Conservation (phyloP, 176 grass and related monocot genomes). For the Themeda triandra region DNA sequence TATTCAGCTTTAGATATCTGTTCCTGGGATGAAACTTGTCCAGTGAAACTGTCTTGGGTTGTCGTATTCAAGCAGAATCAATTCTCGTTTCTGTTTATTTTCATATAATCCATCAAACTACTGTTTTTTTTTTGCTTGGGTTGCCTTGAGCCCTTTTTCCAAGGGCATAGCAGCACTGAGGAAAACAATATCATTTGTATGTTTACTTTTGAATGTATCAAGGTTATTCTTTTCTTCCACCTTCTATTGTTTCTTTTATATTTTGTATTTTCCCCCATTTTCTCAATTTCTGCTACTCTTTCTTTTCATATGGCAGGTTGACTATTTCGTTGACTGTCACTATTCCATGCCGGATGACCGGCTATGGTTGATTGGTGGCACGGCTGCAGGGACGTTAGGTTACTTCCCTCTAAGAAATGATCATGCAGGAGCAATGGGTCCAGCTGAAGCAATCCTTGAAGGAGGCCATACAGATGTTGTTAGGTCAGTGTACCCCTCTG, state of each 20-base stretch:
- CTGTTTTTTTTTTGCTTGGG: background rate
- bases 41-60: background rate
- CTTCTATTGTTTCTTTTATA: background rate
- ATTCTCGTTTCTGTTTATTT: background rate
- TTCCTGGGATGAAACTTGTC: background rate
- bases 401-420: conserved; percentile 70
- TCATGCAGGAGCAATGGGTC: conserved; percentile 34
- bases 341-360: conserved; percentile 65
- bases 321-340: conserved; percentile 95
- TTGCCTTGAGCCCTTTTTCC: background rate
- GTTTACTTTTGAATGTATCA: background rate
- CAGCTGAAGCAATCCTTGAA: conserved; percentile 69
- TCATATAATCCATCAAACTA: background rate
- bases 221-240: background rate
- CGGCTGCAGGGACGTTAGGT: conserved; percentile 61
- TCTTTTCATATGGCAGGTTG: conserved; percentile 47
- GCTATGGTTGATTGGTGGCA: conserved; percentile 79
- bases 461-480: conserved; percentile 79
- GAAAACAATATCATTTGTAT: background rate
- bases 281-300: background rate
- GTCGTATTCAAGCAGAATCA: background rate
- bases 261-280: background rate
- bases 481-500: conserved; percentile 54
- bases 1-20: no score
- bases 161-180: background rate